These are phyloP conservation scores for Chaetomidium leptoderma DNA, from an alignment of 495 filamentous ascomycete genomes.

Conservation along the genomic window DNA sequence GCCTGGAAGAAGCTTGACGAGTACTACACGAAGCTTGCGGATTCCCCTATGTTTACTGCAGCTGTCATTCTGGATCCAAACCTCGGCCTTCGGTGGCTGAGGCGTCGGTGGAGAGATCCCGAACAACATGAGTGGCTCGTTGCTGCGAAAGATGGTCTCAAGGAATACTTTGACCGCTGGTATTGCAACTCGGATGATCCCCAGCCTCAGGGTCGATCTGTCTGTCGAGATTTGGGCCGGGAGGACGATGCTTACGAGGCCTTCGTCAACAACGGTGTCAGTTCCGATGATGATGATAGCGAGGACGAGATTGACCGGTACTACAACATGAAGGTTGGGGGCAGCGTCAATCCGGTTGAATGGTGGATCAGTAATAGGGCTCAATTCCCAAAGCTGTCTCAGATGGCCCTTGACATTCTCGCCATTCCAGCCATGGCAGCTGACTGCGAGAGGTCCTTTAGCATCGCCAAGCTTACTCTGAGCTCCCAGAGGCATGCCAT, in stretches of 20 bases:
- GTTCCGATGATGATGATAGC: background rate
- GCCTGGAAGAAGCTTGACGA: background rate
- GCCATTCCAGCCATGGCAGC: background rate
- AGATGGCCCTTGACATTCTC: background rate
- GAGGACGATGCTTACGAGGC: too few species aligned
- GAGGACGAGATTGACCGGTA: background rate
- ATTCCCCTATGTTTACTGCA: background rate
- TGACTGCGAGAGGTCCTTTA: background rate
- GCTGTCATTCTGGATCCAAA: background rate
- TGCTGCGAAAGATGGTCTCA: background rate
- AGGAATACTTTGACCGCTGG: background rate
- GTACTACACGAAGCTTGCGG: background rate
- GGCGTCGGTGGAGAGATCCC: background rate
- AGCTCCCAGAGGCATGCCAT: background rate
- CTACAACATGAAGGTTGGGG: too few species aligned
- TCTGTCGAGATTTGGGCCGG: too few species aligned
- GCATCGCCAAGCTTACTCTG: background rate
- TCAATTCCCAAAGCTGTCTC: background rate
- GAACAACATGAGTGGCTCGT: background rate
- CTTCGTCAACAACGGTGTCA: background rate
- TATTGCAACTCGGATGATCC: too few species aligned
- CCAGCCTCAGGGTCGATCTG: too few species aligned
- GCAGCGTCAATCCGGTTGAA: background rate
- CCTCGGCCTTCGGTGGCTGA: background rate
- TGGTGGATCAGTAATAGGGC: background rate